Base-by-base conservation (phyloP, 345 rosid species). In the Corchorus olitorius region DNA sequence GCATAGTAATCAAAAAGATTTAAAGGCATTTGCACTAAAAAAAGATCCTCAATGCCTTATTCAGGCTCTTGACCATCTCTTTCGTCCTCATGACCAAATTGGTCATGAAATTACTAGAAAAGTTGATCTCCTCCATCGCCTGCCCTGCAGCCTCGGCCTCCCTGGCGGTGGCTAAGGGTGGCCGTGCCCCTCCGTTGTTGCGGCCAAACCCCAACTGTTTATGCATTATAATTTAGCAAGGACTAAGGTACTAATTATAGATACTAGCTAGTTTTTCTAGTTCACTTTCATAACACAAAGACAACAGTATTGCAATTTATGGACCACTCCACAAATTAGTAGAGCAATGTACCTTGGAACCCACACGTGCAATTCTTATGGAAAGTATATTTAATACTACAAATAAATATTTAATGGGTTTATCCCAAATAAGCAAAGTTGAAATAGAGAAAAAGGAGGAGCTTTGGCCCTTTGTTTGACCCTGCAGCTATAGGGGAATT, bases 351-450 rank as follows among this genome's bases (percentile, higher is more conserved):
- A 15, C 0, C 7, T 4, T 12, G 68, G 50, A 58, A 55, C 43
- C 43, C 61, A 65, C 81, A 73, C 77, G 77, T 67, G 77, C 74
- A 59, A 50, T 49, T 14, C 27, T 16, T 46, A 45, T 16, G 43
- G 43, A 27, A 27, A 6, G 43, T 39, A 39, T 39, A 39, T 39
- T 39, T 39, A 39, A 39, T 39, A 39, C 43, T 6, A 39, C 43
- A 0, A 27, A 27, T 27, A 27, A 27, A 27, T 41, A 61, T 11
- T 33, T 20, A 20, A 15, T 6, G 16, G 17, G n/a, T 67, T 46
- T 41, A 39, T 39, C 54, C 37, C 54, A 45, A 16, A 46, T 20
- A 46, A 46, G 14, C 2, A 39, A 65, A 45, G 41, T 4, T 6
- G 65, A 19, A 20, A 59, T 4, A 15, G 27, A 3, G 37, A 11